Conservation (phyloP, 345 rosid genomes). For the Populus ilicifolia region DNA sequence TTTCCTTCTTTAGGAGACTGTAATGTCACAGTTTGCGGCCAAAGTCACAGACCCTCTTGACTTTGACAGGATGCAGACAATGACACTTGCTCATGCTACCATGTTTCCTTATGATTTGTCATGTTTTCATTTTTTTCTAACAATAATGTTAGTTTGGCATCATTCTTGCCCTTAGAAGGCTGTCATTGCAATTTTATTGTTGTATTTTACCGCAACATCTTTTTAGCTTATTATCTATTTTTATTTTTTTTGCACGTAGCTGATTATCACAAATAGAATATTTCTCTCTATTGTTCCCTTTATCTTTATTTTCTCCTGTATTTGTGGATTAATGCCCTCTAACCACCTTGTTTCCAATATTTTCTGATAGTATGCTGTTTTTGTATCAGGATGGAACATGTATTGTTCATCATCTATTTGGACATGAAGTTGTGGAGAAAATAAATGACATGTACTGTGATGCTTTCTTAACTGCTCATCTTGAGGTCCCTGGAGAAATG, state of each 20-base stretch:
- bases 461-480: constrained; percentile 90
- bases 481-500: constrained; percentile 99
- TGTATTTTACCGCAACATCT: background rate
- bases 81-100: background rate
- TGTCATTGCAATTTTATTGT: background rate
- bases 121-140: too few species aligned
- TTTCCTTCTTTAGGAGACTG: too few species aligned
- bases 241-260: background rate
- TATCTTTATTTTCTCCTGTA: background rate
- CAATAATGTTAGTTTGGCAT: background rate
- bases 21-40: too few species aligned
- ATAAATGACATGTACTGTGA: constrained; percentile 83
- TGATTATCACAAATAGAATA: constrained; percentile 3
- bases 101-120: background rate
- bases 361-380: constrained; percentile 5
- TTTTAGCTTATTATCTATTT: background rate
- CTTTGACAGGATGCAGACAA: background rate
- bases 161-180: background rate
- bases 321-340: background rate
- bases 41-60: background rate
- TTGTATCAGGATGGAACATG: constrained; percentile 77
- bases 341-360: background rate
- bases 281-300: background rate
- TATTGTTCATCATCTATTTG: constrained; percentile 90
- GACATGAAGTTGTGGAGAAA: constrained; percentile 81